These are phyloP conservation scores for Citrus inodora DNA, from an alignment of 345 rosid genomes.

Conservation along the genomic window DNA sequence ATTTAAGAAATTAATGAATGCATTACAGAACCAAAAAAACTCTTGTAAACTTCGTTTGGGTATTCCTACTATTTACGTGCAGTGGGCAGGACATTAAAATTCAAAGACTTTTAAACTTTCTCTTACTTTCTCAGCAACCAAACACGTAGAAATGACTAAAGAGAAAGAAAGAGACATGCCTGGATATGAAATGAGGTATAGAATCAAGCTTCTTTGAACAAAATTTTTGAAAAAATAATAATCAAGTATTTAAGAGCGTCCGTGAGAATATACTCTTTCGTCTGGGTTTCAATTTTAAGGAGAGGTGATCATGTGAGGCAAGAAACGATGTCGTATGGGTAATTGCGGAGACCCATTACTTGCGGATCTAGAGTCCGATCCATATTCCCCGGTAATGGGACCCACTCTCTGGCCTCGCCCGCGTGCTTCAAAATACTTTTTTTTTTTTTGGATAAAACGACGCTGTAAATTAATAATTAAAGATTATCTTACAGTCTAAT, in stretches of 20 bases:
- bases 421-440: no score
- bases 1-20: not conserved
- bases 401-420: not conserved
- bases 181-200: conserved; percentile 15
- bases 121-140: conserved; percentile 15
- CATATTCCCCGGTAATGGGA: not conserved
- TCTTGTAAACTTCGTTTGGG: no score
- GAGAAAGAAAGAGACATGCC: conserved; percentile 30
- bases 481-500: no score
- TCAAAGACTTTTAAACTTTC: not conserved
- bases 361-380: not conserved
- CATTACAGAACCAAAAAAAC: not conserved
- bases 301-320: not conserved
- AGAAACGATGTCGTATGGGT: conserved; percentile 11
- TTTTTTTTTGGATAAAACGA: no score
- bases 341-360: not conserved
- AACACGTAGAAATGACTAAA: conserved; percentile 2
- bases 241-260: conserved; percentile 1
- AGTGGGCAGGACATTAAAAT: not conserved
- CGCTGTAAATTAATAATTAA: no score
- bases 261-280: not conserved
- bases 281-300: not conserved
- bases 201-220: conserved; percentile 11
- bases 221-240: not conserved
- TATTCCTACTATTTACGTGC: no score